Conservation (phyloP, 306 rosid genomes). For the Cotoneaster glaucophyllus region DNA sequence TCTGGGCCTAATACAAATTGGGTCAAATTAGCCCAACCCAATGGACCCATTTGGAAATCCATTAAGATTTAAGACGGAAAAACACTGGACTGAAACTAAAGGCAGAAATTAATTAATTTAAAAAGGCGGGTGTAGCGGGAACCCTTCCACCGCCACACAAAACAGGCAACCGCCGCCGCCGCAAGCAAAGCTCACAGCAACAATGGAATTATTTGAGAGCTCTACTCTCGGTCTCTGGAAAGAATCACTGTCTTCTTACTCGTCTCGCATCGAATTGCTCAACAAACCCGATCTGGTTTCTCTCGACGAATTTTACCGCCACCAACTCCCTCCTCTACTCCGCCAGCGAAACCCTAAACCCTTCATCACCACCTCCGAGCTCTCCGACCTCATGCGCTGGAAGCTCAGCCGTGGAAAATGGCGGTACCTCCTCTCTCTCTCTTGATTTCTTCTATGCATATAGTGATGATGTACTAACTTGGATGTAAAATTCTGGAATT, state of each 20-base stretch:
- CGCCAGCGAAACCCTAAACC: conserved; percentile 83
- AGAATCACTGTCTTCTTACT: conserved; percentile 50
- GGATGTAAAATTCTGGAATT: neutral
- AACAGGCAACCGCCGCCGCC: neutral
- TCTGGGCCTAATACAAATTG: neutral
- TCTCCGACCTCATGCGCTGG: conserved; percentile 82
- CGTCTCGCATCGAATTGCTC: conserved; percentile 41
- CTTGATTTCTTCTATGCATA: neutral
- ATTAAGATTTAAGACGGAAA: neutral
- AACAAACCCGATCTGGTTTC: conserved; percentile 54
- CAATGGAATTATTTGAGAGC: conserved; percentile 63
- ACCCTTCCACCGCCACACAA: neutral
- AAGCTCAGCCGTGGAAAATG: conserved; percentile 91
- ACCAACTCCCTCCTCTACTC: conserved; percentile 55
- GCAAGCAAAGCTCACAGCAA: neutral
- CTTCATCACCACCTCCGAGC: conserved; percentile 56
- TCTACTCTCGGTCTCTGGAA: conserved; percentile 40
- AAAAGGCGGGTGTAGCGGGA: neutral
- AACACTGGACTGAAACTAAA: no score
- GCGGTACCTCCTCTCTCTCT: conserved; percentile 35
- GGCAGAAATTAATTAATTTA: no score
- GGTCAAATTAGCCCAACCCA: neutral
- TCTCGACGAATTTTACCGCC: conserved; percentile 57
- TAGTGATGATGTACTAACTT: neutral
- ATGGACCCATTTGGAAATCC: neutral